Conservation (phyloP, 1,284 basidiomycete genomes). For the Marasmius sp. region DNA sequence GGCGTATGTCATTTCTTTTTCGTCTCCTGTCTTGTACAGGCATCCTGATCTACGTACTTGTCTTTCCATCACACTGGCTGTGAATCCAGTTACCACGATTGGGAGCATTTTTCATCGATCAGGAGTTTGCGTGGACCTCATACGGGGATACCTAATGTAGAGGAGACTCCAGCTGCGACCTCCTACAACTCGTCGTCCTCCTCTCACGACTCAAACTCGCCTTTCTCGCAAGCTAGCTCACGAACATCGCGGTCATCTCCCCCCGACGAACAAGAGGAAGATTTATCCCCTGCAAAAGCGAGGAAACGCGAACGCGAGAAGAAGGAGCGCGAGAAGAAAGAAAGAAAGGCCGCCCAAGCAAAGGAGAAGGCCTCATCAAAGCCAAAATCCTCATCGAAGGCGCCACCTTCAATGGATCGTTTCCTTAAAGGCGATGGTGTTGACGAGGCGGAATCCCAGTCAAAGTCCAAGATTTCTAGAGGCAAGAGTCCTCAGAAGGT, state of each 20-base stretch:
- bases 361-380: slow-evolving; percentile 28
- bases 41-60: slow-evolving; percentile 3
- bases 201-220: not conserved
- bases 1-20: slow-evolving; percentile 56
- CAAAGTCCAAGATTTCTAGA: slow-evolving; percentile 16
- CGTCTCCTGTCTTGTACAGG: not conserved
- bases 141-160: slow-evolving; percentile 69
- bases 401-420: not conserved
- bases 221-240: not conserved
- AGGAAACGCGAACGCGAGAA: slow-evolving; percentile 18
- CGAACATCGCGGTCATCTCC: not conserved
- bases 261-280: slow-evolving; percentile 1
- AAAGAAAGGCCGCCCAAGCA: slow-evolving; percentile 14
- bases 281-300: slow-evolving; percentile 20
- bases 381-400: slow-evolving; percentile 18
- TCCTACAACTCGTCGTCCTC: slow-evolving; percentile 1
- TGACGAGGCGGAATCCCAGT: slow-evolving; percentile 26
- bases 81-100: slow-evolving; percentile 75
- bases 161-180: slow-evolving; percentile 41
- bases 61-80: not conserved
- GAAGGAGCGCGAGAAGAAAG: slow-evolving; percentile 15
- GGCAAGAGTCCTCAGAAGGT: slow-evolving; percentile 14
- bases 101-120: slow-evolving; percentile 94
- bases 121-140: slow-evolving; percentile 87
- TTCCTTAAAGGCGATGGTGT: not conserved